phyloP scores from a whole-genome alignment of 768 basidiomycete species.

The Tephrocybe sp. region DNA sequence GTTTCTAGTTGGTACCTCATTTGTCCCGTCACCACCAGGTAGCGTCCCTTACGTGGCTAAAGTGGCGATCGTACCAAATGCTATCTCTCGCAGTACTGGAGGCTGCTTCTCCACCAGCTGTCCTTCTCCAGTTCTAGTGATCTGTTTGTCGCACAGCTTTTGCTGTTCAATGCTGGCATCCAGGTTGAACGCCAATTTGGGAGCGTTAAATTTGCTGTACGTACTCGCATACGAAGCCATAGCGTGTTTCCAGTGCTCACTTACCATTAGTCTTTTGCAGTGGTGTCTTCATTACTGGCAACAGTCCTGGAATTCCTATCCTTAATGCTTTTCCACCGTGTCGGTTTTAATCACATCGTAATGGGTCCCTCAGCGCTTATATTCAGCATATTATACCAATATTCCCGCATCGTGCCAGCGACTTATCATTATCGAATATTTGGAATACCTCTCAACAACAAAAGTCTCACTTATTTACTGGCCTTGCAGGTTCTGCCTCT shows the following conservation, averaged over 20 bases:
- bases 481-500: constrained; percentile 61
- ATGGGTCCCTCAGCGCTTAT: constrained; percentile 74
- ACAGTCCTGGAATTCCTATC: constrained; percentile 68
- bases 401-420: constrained; percentile 73
- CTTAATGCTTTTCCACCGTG: constrained; percentile 62
- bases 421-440: constrained; percentile 78
- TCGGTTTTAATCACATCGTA: constrained; percentile 74
- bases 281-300: constrained; percentile 64
- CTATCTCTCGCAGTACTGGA: constrained; percentile 72
- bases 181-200: constrained; percentile 86
- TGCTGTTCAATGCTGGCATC: constrained; percentile 71
- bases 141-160: constrained; percentile 71
- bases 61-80: constrained; percentile 21
- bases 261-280: constrained; percentile 67
- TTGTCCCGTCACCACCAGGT: constrained; percentile 91
- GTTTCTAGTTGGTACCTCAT: constrained; percentile 74
- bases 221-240: no score
- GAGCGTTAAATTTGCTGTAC: constrained; percentile 82
- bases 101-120: constrained; percentile 70
- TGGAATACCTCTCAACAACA: constrained; percentile 73
- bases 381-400: constrained; percentile 84
- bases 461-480: constrained; percentile 69
- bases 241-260: constrained; percentile 7
- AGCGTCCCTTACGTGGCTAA: constrained; percentile 18
- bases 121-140: constrained; percentile 86